Evolutionary conservation across 345 rosid genomes (phyloP), one percentile per base, ranked within the genome.

Genomic region (Ailanthus altissimus): DNA sequence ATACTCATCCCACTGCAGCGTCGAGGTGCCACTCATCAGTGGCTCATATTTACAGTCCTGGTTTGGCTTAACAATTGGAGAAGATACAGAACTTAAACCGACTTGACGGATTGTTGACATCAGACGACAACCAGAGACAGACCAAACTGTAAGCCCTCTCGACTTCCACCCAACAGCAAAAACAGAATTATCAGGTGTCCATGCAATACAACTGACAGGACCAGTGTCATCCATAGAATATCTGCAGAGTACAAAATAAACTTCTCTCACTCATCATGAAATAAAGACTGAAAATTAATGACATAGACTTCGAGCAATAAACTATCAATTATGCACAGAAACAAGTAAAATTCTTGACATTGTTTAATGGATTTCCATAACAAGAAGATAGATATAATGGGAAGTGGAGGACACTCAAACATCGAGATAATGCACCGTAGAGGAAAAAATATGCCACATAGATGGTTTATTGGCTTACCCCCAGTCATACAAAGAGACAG

Each of bases 141-240:
- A 96, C 99, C 99, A 96, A 76, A 93, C 99, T 40, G 97, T 82
- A 78, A 93, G 94, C 62, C 99, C 99, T 88, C 98, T 91, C 79
- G 82, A 84, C 85, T 91, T 96, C 99, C 98, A 96, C 80, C 99
- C 99, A 84, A 96, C 97, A 47, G 98, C 97, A 87, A 96, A 93
- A 84, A 98, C 97, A 83, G 99, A 90, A 86, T 92, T 88, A 87
- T 93, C 97, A 75, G 97, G 99, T 50, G 98, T 93, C 99, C 99
- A 96, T 66, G 92, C 91, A 85, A 96, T 91, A 85, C 89, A 84
- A 81, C 88, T 91, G 74, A 96, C 98, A n/a, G 94, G 82, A 78
- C 99, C 99, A 74, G 98, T 96, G 81, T 94, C 92, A 75, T 96
- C 99, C 83, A 85, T 72, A 18, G 98, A 86, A 78, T 96, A 96